A percentile compares a stretch with the other conserved stretches of the same genome.
Evolutionary conservation across 1,139 yeast genomes (phyloP).

Genomic region (Scheffersomyces segobiensis): DNA sequence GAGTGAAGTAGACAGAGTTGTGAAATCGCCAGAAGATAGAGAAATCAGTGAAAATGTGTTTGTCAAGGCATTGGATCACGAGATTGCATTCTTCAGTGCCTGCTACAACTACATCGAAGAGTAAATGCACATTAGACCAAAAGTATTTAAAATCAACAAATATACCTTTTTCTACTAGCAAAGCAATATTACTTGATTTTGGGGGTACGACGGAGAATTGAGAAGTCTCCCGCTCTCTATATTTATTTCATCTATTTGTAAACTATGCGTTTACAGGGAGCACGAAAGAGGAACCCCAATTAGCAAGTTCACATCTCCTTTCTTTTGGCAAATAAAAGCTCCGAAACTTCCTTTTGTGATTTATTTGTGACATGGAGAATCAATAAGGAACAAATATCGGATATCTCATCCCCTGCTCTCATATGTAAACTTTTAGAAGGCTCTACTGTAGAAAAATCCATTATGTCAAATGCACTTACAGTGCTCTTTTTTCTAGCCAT

Average conservation of each 20-base stretch:
- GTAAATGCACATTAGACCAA: background rate
- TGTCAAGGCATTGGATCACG: conserved; percentile 35
- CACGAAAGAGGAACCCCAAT: background rate
- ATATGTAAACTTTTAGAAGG: background rate
- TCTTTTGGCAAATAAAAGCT: background rate
- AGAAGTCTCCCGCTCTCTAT: background rate
- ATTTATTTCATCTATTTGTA: too few relatives aligned
- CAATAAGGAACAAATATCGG: background rate
- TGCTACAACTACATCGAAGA: conserved; percentile 29
- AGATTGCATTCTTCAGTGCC: conserved; percentile 46
- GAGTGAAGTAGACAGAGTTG: conserved; percentile 43
- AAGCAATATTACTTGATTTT: background rate
- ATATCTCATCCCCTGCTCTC: background rate
- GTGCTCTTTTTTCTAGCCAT: background rate
- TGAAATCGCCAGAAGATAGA: conserved; percentile 13
- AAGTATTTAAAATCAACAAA: background rate
- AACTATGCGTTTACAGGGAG: background rate
- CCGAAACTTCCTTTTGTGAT: background rate
- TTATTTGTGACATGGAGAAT: background rate
- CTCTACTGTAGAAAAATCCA: background rate
- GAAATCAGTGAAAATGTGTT: conserved; percentile 32
- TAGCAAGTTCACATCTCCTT: too few relatives aligned
- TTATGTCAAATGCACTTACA: background rate
- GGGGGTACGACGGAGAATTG: background rate
- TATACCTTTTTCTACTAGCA: background rate